phyloP scores from a whole-genome alignment of 495 filamentous ascomycete species.

The Talaromyces stipitatus region DNA sequence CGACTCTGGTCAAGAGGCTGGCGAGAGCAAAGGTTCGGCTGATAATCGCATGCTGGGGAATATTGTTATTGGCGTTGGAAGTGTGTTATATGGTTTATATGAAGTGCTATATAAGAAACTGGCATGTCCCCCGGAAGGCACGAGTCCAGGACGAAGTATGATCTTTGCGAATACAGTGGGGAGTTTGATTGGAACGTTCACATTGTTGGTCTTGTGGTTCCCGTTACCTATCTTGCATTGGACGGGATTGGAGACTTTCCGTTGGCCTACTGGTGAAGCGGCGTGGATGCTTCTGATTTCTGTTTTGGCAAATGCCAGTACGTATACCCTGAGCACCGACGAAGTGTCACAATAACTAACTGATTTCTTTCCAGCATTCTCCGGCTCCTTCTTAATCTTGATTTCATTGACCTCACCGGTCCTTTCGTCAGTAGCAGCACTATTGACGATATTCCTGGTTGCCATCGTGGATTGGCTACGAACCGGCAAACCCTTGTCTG shows the following conservation, averaged over 20 bases:
- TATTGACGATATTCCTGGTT: constrained; percentile 94
- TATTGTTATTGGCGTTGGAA: constrained; percentile 86
- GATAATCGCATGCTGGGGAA: constrained; percentile 68
- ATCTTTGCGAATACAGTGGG: constrained; percentile 92
- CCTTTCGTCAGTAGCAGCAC: constrained; percentile 79
- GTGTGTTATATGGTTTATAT: constrained; percentile 91
- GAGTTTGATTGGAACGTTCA: constrained; percentile 76
- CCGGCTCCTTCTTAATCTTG: constrained; percentile 86
- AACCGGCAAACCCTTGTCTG: constrained; percentile 65
- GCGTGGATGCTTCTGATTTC: constrained; percentile 74
- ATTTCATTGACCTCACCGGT: constrained; percentile 91
- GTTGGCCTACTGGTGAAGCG: constrained; percentile 65
- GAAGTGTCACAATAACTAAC: neutral
- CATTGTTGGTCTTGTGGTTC: constrained; percentile 82
- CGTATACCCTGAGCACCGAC: constrained; percentile 18
- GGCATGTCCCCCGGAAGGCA: constrained; percentile 88
- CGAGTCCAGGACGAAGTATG: constrained; percentile 69
- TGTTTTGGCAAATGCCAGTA: constrained; percentile 74
- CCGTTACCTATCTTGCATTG: constrained; percentile 79
- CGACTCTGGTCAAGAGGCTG: constrained; percentile 47
- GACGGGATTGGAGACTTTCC: constrained; percentile 72
- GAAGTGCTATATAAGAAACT: constrained; percentile 92
- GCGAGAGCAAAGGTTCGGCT: constrained; percentile 35
- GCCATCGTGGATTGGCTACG: constrained; percentile 83
- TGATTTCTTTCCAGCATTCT: constrained; percentile 50